Base-by-base conservation (phyloP, 225 moss, liverwort and hornwort genomes). In the Polytrichum formosum region DNA sequence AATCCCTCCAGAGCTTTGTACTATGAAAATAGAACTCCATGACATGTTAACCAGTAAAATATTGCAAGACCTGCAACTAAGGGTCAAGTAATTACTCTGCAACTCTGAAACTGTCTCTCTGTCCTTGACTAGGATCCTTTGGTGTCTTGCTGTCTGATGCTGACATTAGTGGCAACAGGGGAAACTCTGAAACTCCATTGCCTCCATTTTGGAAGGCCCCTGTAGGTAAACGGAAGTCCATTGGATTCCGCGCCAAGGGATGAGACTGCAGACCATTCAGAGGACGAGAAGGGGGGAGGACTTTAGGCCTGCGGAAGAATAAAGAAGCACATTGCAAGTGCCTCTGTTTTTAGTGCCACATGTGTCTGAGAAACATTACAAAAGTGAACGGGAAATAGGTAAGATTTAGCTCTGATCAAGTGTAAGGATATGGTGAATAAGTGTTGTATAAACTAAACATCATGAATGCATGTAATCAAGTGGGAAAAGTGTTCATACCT, bases 171-270 rank as follows among this genome's bases (percentile, higher is more conserved):
- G 86, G 86, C 25, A 84, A 76, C 29, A 82, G 73, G 26, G 95
- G 93, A 77, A 95, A 95, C 70, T 78, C 83, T 21, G 77, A 65
- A 28, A 70, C 70, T 54, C 68, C 72, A 54, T 77, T 79, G 20
- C 5, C 23, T 46, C 69, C 85, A 35, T 79, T 84, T 64, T 72
- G 77, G 21, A 54, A 75, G 72, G 75, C 79, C 33, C 78, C 69
- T 20, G 73, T 73, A 27, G 86, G 82, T 7, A 96, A 68, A 70
- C 93, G 81, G 26, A 96, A 75, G 74, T 93, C 96, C 91, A 93
- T 91, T 28, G 91, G 77, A 68, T 80, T 88, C 54, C 96, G 90
- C 65, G 65, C 72, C 66, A 93, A 72, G 0, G 88, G 71, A 68
- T 63, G 75, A 71, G 77, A 75, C 72, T 82, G 75, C 28, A 55